These are phyloP conservation scores for Ogataea kodamae DNA, from an alignment of 805 yeast species.

Conservation along the genomic window DNA sequence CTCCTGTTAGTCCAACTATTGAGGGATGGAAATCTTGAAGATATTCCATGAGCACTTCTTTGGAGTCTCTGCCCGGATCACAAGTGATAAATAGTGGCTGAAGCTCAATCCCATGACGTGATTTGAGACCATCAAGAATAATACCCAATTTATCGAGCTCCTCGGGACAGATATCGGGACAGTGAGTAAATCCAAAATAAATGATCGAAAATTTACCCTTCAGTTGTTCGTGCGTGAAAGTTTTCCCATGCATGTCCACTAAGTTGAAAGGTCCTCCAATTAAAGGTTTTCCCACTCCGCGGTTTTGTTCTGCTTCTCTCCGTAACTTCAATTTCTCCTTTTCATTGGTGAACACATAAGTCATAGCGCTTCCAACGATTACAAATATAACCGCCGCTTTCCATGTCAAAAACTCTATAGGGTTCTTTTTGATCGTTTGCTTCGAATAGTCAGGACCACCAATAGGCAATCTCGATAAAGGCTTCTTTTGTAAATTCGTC, in stretches of 20 bases:
- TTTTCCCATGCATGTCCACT: slow-evolving; percentile 63
- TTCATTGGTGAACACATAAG: slow-evolving; percentile 69
- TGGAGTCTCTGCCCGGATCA: slow-evolving; percentile 93
- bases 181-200: slow-evolving; percentile 96
- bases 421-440: slow-evolving; percentile 30
- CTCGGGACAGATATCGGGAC: slow-evolving; percentile 99
- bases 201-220: slow-evolving; percentile 75
- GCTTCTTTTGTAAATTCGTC: slow-evolving; percentile 40
- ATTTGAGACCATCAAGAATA: slow-evolving; percentile 59
- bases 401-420: slow-evolving; percentile 80
- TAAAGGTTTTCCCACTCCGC: slow-evolving; percentile 87
- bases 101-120: slow-evolving; percentile 49
- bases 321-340: slow-evolving; percentile 71
- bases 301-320: slow-evolving; percentile 76
- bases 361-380: slow-evolving; percentile 66
- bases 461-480: slow-evolving; percentile 75
- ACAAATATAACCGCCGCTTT: slow-evolving; percentile 69
- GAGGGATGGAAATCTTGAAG: slow-evolving; percentile 85
- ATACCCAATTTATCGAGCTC: slow-evolving; percentile 89
- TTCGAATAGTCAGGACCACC: slow-evolving; percentile 47
- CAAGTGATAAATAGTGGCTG: slow-evolving; percentile 94
- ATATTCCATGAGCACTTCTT: slow-evolving; percentile 79
- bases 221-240: slow-evolving; percentile 75
- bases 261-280: slow-evolving; percentile 88
- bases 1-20: slow-evolving; percentile 88